Percentiles rank a stretch among this genome's conserved stretches.
phyloP scores from a whole-genome alignment of 2,329 filamentous ascomycete species.

The Ceratocystis harringtonii region DNA sequence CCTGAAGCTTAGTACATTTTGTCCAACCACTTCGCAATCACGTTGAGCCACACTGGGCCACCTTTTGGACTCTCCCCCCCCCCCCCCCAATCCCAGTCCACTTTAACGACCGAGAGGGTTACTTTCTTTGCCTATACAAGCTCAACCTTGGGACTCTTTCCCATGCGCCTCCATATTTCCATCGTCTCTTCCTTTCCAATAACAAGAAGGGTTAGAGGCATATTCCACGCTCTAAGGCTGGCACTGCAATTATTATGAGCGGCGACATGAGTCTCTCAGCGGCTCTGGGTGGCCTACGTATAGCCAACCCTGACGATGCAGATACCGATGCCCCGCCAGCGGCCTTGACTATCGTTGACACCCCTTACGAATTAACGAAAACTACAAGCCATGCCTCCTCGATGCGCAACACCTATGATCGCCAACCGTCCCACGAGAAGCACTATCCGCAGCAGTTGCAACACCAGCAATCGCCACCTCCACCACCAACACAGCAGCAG shows the following conservation, averaged over 20 bases:
- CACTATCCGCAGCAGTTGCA: background rate
- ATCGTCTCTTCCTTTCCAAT: slow-evolving; percentile 13
- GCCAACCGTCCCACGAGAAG: background rate
- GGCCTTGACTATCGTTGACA: slow-evolving; percentile 4
- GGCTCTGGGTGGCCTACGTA: slow-evolving; percentile 83
- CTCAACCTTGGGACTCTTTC: slow-evolving; percentile 9
- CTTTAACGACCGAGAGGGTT: background rate
- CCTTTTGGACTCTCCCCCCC: background rate
- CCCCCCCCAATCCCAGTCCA: background rate
- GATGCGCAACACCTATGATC: slow-evolving; percentile 15
- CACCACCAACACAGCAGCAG: too few species aligned
- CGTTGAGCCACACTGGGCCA: background rate
- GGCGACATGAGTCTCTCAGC: slow-evolving; percentile 85
- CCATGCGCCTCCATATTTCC: slow-evolving; percentile 14
- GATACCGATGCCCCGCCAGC: slow-evolving; percentile 26
- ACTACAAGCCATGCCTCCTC: slow-evolving; percentile 18
- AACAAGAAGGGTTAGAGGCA: slow-evolving; percentile 15
- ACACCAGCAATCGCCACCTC: slow-evolving; percentile 12
- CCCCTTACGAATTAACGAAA: slow-evolving; percentile 1
- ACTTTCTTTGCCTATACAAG: background rate
- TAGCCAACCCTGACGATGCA: slow-evolving; percentile 80
- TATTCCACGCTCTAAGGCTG: slow-evolving; percentile 3
- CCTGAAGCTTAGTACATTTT: background rate
- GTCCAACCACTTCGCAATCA: slow-evolving; percentile 2
- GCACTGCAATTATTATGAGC: slow-evolving; percentile 46